phyloP scores from a whole-genome alignment of 2,329 filamentous ascomycete species.

The Magnaporthiopsis incrustans region DNA sequence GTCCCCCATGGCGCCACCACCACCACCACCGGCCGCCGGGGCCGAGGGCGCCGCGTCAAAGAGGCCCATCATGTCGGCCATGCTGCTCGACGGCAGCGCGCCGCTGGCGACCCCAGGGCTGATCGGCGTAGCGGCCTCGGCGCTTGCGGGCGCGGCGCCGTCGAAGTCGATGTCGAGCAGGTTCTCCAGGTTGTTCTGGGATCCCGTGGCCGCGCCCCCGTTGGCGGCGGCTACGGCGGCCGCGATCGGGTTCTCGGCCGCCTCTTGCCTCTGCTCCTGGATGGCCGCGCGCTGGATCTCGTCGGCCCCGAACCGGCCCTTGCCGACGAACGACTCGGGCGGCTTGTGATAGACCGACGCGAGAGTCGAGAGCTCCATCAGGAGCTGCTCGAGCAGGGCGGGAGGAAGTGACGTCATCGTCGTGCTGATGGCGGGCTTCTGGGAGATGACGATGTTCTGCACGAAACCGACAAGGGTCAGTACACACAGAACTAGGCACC shows the following conservation, averaged over 20 bases:
- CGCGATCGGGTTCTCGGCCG: conserved; percentile 87
- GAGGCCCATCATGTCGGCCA: conserved; percentile 61
- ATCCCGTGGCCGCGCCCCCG: conserved; percentile 35
- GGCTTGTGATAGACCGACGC: conserved; percentile 98
- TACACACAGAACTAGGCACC: background rate
- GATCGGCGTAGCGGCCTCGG: conserved; percentile 61
- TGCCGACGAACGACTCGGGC: conserved; percentile 94
- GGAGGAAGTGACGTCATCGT: conserved; percentile 87
- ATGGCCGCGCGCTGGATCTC: conserved; percentile 93
- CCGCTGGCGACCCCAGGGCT: conserved; percentile 41
- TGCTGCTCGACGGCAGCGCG: conserved; percentile 32
- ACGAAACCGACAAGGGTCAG: background rate
- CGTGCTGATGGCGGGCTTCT: conserved; percentile 88
- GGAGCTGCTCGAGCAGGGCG: conserved; percentile 78
- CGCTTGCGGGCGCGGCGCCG: conserved; percentile 81
- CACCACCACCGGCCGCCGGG: conserved; percentile 20
- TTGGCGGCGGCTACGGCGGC: conserved; percentile 69
- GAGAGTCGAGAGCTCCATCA: conserved; percentile 84
- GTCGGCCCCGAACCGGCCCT: conserved; percentile 88
- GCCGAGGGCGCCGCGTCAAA: conserved; percentile 43
- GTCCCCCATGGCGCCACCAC: conserved; percentile 62
- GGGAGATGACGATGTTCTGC: conserved; percentile 79
- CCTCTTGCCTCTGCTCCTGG: conserved; percentile 89
- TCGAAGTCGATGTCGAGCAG: conserved; percentile 68
- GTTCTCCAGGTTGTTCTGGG: conserved; percentile 83